Evolutionary conservation across 2,329 filamentous ascomycete species (phyloP).

Genomic region (Alternaria metachromatica): DNA sequence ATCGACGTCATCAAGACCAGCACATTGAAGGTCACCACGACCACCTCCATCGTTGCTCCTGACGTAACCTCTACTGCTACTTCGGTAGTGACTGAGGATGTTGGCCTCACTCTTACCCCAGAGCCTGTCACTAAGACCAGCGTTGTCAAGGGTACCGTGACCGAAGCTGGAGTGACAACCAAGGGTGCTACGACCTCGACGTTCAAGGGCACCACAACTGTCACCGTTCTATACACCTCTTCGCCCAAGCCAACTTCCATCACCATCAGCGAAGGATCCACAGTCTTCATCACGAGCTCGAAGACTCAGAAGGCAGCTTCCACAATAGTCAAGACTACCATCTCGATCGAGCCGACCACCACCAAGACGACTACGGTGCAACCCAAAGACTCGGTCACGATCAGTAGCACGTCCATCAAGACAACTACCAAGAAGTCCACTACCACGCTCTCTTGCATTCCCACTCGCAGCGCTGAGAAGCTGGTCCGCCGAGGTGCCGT

Average conservation of each 20-base stretch:
- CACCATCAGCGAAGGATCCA: conserved; percentile 27
- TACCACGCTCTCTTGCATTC: conserved; percentile 32
- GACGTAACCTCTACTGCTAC: conserved; percentile 29
- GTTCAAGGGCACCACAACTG: conserved; percentile 21
- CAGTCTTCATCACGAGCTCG: conserved; percentile 19
- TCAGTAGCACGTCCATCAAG: conserved; percentile 29
- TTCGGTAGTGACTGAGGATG: conserved; percentile 33
- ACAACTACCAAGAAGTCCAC: conserved; percentile 40
- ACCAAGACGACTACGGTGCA: conserved; percentile 35
- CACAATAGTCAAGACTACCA: conserved; percentile 19
- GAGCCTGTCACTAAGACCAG: conserved; percentile 19
- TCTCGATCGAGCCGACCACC: conserved; percentile 16
- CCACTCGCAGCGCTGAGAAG: conserved; percentile 23
- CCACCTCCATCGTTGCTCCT: conserved; percentile 35
- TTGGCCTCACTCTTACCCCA: conserved; percentile 26
- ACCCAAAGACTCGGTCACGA: conserved; percentile 23
- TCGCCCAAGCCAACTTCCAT: conserved; percentile 37
- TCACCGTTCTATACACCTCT: conserved; percentile 28
- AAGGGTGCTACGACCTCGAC: conserved; percentile 23
- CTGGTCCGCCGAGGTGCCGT: conserved; percentile 24
- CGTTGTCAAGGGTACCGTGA: conserved; percentile 21
- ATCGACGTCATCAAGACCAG: conserved; percentile 16
- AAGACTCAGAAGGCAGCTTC: conserved; percentile 20
- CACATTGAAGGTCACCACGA: conserved; percentile 28
- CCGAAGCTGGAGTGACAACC: conserved; percentile 20